Evolutionary conservation across 768 basidiomycete genomes (phyloP).

Genomic region (Leccinellum albellum): DNA sequence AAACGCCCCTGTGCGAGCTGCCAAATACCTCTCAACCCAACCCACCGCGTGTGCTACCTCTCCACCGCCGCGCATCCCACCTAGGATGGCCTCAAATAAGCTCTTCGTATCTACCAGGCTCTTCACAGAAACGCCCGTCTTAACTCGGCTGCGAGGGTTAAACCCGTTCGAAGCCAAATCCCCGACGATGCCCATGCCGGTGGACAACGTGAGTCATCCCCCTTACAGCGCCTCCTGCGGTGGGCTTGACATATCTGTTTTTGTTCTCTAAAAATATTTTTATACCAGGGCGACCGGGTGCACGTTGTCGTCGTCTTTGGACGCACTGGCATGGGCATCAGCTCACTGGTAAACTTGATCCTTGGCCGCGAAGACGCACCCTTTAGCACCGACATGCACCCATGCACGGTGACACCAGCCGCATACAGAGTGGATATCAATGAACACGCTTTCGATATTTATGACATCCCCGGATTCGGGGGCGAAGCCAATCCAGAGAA

Average conservation of each 20-base stretch:
- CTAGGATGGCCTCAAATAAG: conserved; percentile 24
- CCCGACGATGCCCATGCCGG: conserved; percentile 26
- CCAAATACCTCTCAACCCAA: conserved; percentile 10
- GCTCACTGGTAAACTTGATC: conserved; percentile 32
- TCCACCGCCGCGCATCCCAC: neutral
- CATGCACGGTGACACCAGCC: conserved; percentile 22
- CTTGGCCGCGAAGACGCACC: conserved; percentile 32
- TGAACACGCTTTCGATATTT: conserved; percentile 29
- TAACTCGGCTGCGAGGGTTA: conserved; percentile 23
- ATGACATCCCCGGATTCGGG: conserved; percentile 30
- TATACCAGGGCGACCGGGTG: conserved; percentile 25
- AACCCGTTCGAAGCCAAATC: conserved; percentile 24
- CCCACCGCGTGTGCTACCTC: conserved; percentile 14
- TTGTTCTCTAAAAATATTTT: neutral
- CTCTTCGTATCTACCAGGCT: conserved; percentile 17
- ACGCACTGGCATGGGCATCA: conserved; percentile 32
- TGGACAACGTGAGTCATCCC: conserved; percentile 24
- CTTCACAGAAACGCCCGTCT: conserved; percentile 22
- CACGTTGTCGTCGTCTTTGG: conserved; percentile 32
- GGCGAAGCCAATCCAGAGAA: conserved; percentile 21
- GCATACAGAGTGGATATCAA: conserved; percentile 29
- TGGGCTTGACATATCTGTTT: neutral
- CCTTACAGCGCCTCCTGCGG: neutral
- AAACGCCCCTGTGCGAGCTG: conserved; percentile 21
- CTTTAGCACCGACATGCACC: conserved; percentile 31